Base-by-base conservation (phyloP, 2,329 filamentous ascomycete genomes). In the Paecilomyces niveus region DNA sequence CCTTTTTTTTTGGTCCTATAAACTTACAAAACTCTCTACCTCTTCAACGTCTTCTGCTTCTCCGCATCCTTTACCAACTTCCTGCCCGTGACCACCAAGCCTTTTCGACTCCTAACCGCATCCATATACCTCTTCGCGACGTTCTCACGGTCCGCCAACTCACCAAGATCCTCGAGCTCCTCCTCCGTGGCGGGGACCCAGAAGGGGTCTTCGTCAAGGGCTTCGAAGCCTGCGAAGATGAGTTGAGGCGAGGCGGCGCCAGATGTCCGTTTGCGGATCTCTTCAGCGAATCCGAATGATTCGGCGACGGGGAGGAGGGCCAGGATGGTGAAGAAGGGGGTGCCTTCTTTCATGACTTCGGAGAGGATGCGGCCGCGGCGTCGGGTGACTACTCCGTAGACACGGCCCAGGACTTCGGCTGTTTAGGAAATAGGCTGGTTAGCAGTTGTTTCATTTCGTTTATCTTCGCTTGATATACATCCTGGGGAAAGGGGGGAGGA, bases 121-220 rank as follows among this genome's bases (percentile, higher is more conserved):
- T 99, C 94, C 84, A 99, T 92, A 79, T 97, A 97, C 70, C 89
- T 80, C 84, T 95, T 96, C 24, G 94, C 94, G 55, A 97, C 90
- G 76, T 97, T 97, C 81, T 97, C 94, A 70, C 85, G 85, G 76
- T 99, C 94, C 3, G 90, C 94, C 71, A 93, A 79, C 80, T 97
- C 93, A 26, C 94, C 94, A 61, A 99, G 77, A 79, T 99, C 94
- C 80, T 99, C 94, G 55, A 99, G 76, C 70, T 99, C 91, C 72
- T 97, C 94, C 71, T 97, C 94, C 0, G 93, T 97, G 64, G 91
- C 92, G 1, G 94, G 94, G 53, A 96, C 92, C 94, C 94, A 99
- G 78, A 95, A 96, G 0, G 94, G 94, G 78, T 99, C 94, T 76
- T 97, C 89, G 72, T 97, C 92, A 1, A 97, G 80, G 65, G 96